Evolutionary conservation across 495 filamentous ascomycete genomes (phyloP).

Genomic region (Penicillium maclennaniae): DNA sequence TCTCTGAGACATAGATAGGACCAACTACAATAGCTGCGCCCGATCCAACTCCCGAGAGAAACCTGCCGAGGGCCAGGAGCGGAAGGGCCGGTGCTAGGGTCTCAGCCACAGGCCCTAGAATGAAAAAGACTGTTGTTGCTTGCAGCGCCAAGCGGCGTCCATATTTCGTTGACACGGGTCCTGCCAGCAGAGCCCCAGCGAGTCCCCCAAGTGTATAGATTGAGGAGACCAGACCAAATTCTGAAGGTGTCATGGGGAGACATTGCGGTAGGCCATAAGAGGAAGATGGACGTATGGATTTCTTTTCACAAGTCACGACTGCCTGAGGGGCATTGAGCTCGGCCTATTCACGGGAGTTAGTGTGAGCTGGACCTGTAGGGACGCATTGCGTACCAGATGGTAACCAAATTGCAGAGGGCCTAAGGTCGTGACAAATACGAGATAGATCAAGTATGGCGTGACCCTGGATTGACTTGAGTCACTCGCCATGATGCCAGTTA

Average conservation of each 20-base stretch:
- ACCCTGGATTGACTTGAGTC: constrained; percentile 23
- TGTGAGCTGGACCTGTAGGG: not conserved
- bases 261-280: constrained; percentile 60
- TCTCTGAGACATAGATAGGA: constrained; percentile 91
- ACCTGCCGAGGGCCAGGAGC: constrained; percentile 65
- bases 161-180: constrained; percentile 64
- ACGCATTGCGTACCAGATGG: constrained; percentile 63
- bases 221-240: constrained; percentile 79
- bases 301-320: constrained; percentile 76
- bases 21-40: constrained; percentile 89
- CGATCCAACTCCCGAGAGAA: constrained; percentile 77
- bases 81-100: constrained; percentile 63
- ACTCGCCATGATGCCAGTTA: constrained; percentile 15
- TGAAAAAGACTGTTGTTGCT: constrained; percentile 68
- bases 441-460: constrained; percentile 62
- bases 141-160: constrained; percentile 73
- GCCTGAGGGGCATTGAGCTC: constrained; percentile 93
- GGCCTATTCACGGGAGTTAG: constrained; percentile 49
- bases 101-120: constrained; percentile 71
- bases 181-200: constrained; percentile 72
- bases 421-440: constrained; percentile 62
- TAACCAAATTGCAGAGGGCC: constrained; percentile 92
- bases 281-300: constrained; percentile 46
- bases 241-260: constrained; percentile 71
- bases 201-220: constrained; percentile 91